phyloP scores from a whole-genome alignment of 2,329 filamentous ascomycete species.

The Aspergillus sergii region DNA sequence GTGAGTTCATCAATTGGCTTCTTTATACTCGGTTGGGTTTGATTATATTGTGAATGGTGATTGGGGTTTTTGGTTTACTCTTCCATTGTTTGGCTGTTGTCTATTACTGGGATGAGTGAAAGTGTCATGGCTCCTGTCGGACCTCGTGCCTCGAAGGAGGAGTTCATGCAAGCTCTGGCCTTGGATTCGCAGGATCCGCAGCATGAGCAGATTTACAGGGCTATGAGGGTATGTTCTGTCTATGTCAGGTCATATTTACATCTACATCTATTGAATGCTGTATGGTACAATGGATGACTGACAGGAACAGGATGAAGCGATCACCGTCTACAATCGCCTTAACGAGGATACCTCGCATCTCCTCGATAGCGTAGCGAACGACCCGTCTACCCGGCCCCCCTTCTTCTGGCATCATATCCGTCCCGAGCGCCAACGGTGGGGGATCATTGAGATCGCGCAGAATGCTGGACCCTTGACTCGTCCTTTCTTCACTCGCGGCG shows the following conservation, averaged over 20 bases:
- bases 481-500: conserved; percentile 43
- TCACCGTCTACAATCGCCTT: conserved; percentile 45
- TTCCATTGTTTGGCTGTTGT: no score
- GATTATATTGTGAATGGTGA: not conserved
- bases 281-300: not conserved
- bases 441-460: conserved; percentile 45
- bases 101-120: not conserved
- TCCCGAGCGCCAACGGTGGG: conserved; percentile 46
- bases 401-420: conserved; percentile 53
- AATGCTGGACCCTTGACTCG: conserved; percentile 43
- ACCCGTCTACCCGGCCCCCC: conserved; percentile 41
- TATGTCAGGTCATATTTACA: not conserved
- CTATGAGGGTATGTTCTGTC: conserved; percentile 44
- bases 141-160: conserved; percentile 49
- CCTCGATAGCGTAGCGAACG: conserved; percentile 42
- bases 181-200: conserved; percentile 44
- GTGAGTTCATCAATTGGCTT: not conserved
- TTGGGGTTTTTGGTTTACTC: no score
- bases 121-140: conserved; percentile 38
- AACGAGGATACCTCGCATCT: conserved; percentile 45
- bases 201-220: conserved; percentile 48
- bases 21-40: no score
- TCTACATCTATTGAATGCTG: not conserved
- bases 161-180: conserved; percentile 49
- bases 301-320: conserved; percentile 45